These are phyloP conservation scores for Agrocybe pediades DNA, from an alignment of 768 basidiomycete species.

Conservation along the genomic window DNA sequence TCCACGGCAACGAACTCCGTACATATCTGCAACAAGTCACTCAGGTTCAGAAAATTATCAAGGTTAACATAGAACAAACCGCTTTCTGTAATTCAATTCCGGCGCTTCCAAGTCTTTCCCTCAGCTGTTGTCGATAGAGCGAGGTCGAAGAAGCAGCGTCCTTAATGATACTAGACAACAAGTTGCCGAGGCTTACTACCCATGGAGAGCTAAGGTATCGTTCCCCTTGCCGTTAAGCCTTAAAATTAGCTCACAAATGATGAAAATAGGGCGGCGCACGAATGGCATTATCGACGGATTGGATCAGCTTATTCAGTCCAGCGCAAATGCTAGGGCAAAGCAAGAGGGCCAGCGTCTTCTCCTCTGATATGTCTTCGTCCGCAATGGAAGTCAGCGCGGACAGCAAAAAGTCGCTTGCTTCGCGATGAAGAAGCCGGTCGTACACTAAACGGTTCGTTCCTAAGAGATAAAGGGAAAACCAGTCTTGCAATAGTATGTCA, in stretches of 20 bases:
- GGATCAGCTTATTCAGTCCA: constrained; percentile 42
- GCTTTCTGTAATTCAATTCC: constrained; percentile 22
- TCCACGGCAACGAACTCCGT: neutral
- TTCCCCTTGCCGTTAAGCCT: constrained; percentile 2
- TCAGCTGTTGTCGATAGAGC: constrained; percentile 31
- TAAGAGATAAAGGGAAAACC: constrained; percentile 23
- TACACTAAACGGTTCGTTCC: constrained; percentile 20
- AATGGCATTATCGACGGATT: constrained; percentile 5
- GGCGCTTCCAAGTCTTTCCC: constrained; percentile 13
- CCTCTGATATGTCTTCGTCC: constrained; percentile 41
- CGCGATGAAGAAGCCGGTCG: constrained; percentile 43
- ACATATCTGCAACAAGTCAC: neutral
- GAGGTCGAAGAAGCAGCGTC: constrained; percentile 9
- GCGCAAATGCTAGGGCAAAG: constrained; percentile 50
- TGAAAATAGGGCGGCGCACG: constrained; percentile 7
- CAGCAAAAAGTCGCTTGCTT: constrained; percentile 57
- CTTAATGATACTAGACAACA: constrained; percentile 34
- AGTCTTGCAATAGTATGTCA: constrained; percentile 6
- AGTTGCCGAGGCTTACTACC: constrained; percentile 44
- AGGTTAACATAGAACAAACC: neutral
- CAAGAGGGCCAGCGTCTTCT: constrained; percentile 52
- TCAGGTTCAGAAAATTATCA: neutral
- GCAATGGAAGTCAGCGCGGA: constrained; percentile 51
- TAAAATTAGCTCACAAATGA: neutral
- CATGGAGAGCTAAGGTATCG: constrained; percentile 43